phyloP scores from a whole-genome alignment of 2,329 filamentous ascomycete genomes.

The Neurospora sp. region DNA sequence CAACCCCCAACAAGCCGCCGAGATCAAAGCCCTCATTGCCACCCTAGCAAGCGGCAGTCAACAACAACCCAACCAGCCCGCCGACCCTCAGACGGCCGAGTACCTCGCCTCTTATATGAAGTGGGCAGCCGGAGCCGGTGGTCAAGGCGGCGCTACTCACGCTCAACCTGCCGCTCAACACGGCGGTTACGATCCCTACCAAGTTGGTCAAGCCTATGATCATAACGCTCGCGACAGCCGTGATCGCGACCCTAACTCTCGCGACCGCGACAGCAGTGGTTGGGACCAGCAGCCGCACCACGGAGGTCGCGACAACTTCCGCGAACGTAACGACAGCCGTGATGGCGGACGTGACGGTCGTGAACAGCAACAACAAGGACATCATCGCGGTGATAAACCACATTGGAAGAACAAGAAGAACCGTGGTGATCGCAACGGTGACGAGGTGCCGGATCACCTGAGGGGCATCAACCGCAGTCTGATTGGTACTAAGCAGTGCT shows the following conservation, averaged over 20 bases:
- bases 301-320: constrained; percentile 23
- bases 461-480: constrained; percentile 44
- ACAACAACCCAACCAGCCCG: neutral
- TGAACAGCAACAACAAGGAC: neutral
- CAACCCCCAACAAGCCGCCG: constrained; percentile 7
- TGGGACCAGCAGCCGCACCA: constrained; percentile 20
- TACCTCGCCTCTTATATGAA: constrained; percentile 10
- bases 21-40: constrained; percentile 13
- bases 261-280: constrained; percentile 18
- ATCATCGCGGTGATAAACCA: constrained; percentile 13
- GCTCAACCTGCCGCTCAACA: neutral
- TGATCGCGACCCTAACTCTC: constrained; percentile 19
- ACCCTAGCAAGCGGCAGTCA: constrained; percentile 7
- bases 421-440: neutral
- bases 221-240: constrained; percentile 15
- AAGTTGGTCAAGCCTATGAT: constrained; percentile 10
- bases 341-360: neutral
- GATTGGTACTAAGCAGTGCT: constrained; percentile 58
- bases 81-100: constrained; percentile 11
- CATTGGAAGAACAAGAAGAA: constrained; percentile 16
- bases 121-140: constrained; percentile 4
- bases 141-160: neutral
- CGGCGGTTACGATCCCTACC: constrained; percentile 1
- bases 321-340: constrained; percentile 13
- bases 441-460: constrained; percentile 22